Evolutionary conservation across 1,139 yeast genomes (phyloP).

Genomic region (Yamadazyma triangularis): DNA sequence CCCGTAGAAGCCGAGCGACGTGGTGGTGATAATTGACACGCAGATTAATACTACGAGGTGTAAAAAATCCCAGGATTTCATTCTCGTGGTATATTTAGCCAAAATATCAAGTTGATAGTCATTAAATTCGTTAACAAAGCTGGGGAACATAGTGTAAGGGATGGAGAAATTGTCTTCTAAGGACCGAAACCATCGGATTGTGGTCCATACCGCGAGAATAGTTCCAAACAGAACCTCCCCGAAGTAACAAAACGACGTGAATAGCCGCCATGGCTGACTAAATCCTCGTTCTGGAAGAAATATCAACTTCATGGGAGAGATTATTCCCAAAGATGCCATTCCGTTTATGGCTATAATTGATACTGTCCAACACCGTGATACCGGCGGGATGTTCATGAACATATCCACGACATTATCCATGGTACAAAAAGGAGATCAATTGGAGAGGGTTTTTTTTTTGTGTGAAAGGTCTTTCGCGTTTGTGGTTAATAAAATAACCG

Average conservation of each 20-base stretch:
- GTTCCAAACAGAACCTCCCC: constrained; percentile 18
- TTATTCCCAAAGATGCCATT: constrained; percentile 3
- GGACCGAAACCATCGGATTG: constrained; percentile 9
- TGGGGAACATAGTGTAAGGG: constrained; percentile 17
- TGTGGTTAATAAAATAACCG: too few relatives aligned
- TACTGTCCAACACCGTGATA: constrained; percentile 12
- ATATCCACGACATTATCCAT: constrained; percentile 10
- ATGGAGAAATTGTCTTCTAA: constrained; percentile 18
- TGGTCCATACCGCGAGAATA: constrained; percentile 8
- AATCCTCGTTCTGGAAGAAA: constrained; percentile 24
- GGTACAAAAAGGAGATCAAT: too few relatives aligned
- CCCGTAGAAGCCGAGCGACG: constrained; percentile 15
- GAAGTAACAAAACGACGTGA: constrained; percentile 31
- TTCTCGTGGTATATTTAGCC: constrained; percentile 11
- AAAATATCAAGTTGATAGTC: constrained; percentile 15
- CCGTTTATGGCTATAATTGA: constrained; percentile 1
- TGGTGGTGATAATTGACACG: constrained; percentile 17
- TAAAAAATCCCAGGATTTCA: constrained; percentile 21
- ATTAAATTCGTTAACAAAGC: constrained; percentile 11
- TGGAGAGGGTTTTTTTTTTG: too few relatives aligned
- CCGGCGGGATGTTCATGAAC: constrained; percentile 22
- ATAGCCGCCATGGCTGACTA: constrained; percentile 34
- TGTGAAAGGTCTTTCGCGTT: too few relatives aligned
- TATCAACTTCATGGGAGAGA: constrained; percentile 11
- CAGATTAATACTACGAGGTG: constrained; percentile 25